phyloP scores from a whole-genome alignment of 148 eudicot species.

The Limonium bicolor region DNA sequence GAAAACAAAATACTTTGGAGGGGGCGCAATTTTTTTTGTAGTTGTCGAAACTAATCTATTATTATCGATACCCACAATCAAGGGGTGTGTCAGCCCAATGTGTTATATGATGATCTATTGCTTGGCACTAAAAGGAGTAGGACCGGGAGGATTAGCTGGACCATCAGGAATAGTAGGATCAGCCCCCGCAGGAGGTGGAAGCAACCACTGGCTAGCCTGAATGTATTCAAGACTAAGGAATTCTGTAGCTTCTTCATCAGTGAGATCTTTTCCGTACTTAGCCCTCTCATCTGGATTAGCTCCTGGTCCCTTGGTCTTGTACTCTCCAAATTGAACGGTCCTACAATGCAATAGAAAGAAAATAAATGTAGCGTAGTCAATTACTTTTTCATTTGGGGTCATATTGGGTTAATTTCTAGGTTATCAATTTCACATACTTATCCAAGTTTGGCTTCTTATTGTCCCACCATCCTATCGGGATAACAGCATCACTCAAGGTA shows the following conservation, averaged over 20 bases:
- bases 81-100: no score
- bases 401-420: neutral
- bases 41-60: no score
- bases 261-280: neutral
- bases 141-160: no score
- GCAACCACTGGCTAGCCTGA: neutral
- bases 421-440: slow-evolving; percentile 5
- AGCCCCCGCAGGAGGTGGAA: slow-evolving; percentile 2
- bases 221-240: neutral
- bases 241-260: neutral
- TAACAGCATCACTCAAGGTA: slow-evolving; percentile 17
- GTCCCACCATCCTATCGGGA: slow-evolving; percentile 29
- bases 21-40: no score
- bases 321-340: neutral
- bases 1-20: no score
- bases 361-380: neutral
- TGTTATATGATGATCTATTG: no score
- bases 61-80: no score
- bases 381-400: neutral
- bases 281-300: neutral
- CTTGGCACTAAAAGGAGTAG: no score
- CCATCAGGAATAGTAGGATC: no score
- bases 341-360: neutral
- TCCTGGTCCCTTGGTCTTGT: slow-evolving; percentile 1
- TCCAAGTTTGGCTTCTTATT: slow-evolving; percentile 4